A percentile compares a stretch with the other conserved stretches of the same genome.
Evolutionary conservation across 345 rosid species (phyloP).

Genomic region (Brassica napus): DNA sequence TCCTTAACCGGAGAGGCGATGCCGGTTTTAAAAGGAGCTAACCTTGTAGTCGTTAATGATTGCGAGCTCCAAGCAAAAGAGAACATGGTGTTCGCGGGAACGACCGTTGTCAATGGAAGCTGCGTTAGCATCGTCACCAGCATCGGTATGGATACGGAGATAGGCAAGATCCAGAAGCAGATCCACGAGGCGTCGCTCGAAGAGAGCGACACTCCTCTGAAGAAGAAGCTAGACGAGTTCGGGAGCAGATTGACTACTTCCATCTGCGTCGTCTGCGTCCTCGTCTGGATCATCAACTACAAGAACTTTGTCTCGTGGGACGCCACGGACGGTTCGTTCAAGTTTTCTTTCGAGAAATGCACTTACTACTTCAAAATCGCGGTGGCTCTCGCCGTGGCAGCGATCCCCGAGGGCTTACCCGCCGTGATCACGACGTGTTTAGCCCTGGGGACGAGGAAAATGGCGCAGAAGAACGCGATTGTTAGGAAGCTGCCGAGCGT

Average conservation of each 20-base stretch:
- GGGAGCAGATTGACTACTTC: conserved; percentile 73
- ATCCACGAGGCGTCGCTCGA: conserved; percentile 84
- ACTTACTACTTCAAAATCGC: conserved; percentile 95
- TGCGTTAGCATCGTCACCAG: conserved; percentile 63
- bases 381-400: conserved; percentile 92
- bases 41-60: conserved; percentile 53
- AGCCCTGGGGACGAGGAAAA: conserved; percentile 88
- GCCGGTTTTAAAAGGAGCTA: conserved; percentile 77
- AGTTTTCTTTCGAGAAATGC: conserved; percentile 89
- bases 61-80: conserved; percentile 90
- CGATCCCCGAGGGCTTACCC: conserved; percentile 96
- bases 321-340: conserved; percentile 51
- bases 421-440: conserved; percentile 90
- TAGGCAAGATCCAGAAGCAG: conserved; percentile 87
- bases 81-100: conserved; percentile 83
- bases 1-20: conserved; percentile 90
- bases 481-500: conserved; percentile 92
- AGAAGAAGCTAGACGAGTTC: conserved; percentile 88
- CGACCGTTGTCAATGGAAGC: conserved; percentile 82
- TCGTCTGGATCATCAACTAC: conserved; percentile 84
- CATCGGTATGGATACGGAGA: conserved; percentile 90
- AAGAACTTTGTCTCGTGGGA: conserved; percentile 83
- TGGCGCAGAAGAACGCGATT: conserved; percentile 93
- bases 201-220: conserved; percentile 83
- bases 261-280: conserved; percentile 74